A percentile compares a stretch with the other conserved stretches of the same genome.
phyloP scores from a whole-genome alignment of 2,329 filamentous ascomycete genomes.

The Botrytis sinoallii region DNA sequence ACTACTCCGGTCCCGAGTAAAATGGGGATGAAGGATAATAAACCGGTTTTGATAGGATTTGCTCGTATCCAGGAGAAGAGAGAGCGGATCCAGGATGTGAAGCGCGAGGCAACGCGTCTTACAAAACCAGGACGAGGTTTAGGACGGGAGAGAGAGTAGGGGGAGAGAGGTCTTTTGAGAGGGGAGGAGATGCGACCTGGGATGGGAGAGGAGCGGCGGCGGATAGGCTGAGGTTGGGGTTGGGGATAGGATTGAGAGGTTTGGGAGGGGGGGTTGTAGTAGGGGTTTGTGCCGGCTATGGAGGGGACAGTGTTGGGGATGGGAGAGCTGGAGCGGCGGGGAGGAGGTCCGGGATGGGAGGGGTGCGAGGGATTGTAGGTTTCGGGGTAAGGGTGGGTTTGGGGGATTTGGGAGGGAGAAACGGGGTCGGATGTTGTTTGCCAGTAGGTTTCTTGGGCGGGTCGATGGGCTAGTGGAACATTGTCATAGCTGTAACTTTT shows the following conservation, averaged over 20 bases:
- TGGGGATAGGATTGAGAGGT: conserved; percentile 3
- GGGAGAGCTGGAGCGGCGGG: conserved; percentile 16
- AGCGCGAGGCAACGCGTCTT: conserved; percentile 25
- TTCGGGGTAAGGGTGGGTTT: background rate
- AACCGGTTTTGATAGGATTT: conserved; percentile 31
- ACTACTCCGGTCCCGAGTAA: conserved; percentile 25
- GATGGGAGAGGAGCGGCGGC: conserved; percentile 9
- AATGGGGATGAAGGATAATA: conserved; percentile 30
- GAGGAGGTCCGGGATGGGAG: background rate
- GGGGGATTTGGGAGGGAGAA: conserved; percentile 4
- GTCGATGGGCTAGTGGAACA: background rate
- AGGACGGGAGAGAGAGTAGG: conserved; percentile 31
- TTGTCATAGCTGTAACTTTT: background rate
- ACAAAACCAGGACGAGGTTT: conserved; percentile 30
- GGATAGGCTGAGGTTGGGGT: conserved; percentile 13
- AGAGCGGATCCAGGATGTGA: conserved; percentile 23
- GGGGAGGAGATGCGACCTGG: conserved; percentile 28
- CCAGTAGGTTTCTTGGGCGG: conserved; percentile 26
- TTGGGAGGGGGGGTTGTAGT: background rate
- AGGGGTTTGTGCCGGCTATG: conserved; percentile 6
- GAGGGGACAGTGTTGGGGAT: background rate
- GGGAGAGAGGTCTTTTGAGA: conserved; percentile 27
- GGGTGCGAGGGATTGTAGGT: background rate
- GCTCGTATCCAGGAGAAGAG: conserved; percentile 27
- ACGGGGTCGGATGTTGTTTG: conserved; percentile 17